These are phyloP conservation scores for Plectosphaerella cucumerina DNA, from an alignment of 2,329 filamentous ascomycete species.

Conservation along the genomic window DNA sequence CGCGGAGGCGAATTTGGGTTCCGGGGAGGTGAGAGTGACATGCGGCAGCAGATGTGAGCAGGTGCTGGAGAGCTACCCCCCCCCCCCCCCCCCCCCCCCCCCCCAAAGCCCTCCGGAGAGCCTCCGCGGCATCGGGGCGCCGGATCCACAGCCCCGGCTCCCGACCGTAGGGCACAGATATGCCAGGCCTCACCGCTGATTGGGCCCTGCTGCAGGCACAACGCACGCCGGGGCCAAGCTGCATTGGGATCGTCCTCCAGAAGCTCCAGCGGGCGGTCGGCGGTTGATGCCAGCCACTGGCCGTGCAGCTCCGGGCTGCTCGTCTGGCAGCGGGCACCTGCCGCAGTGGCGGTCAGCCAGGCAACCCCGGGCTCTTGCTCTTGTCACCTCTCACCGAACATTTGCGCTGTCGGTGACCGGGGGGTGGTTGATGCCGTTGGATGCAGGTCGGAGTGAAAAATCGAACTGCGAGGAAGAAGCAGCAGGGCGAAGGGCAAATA, in stretches of 20 bases:
- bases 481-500: neutral
- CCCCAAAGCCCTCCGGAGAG: no score
- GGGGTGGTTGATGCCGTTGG: no score
- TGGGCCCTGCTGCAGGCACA: slow-evolving; percentile 2
- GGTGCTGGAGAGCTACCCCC: no score
- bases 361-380: no score
- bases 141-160: neutral
- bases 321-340: neutral
- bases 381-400: neutral
- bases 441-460: neutral
- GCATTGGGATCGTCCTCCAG: neutral
- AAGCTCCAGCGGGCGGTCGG: neutral
- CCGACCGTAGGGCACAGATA: neutral
- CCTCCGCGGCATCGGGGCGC: neutral
- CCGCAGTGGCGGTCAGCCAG: neutral
- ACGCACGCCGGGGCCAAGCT: slow-evolving; percentile 1
- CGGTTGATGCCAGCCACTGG: neutral
- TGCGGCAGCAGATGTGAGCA: no score
- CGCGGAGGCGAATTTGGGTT: no score
- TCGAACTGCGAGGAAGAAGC: neutral
- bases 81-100: no score
- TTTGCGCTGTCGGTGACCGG: neutral
- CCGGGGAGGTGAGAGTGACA: no score
- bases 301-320: no score
- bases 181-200: slow-evolving; percentile 1